Evolutionary conservation across 2,329 filamentous ascomycete species (phyloP), one percentile per base, ranked within the genome.

Genomic region (Harringtonia aguacate): DNA sequence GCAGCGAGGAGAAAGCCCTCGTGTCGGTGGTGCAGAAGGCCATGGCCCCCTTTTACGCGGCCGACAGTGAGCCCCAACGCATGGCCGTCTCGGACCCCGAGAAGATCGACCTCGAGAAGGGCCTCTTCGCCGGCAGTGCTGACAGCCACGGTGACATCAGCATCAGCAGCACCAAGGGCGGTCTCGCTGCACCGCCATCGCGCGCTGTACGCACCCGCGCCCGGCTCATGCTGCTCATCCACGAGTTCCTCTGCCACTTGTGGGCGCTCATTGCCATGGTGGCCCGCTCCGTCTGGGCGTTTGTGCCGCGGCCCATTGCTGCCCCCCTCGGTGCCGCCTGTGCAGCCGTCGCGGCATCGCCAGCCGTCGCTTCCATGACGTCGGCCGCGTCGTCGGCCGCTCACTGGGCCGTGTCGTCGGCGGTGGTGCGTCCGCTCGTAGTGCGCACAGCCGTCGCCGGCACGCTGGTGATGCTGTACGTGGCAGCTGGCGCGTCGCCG

Each of bases 281-380:
- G 20, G 42, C 20, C 5, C 47, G 37, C 8, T 28, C 38, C 1
- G 33, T 13, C 33, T 51, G 49, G 49, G 46, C 46, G 0, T 33
- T 43, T 0, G 49, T 51, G 24, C 50, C 50, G 10, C 47, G 45
- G 14, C 37, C 44, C n/a, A 29, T 50, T 1, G 48, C 48, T 20
- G 36, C n/a, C 20, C 49, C 50, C 4, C n/a, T 49, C 13, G 50
- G 28, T 14, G 42, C 36, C n/a, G 20, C 40, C 8, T 38, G 15
- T 30, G 28, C 35, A 12, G 34, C 45, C 14, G 27, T 48, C 4
- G 50, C 43, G 3, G 35, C 44, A 2, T 44, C 36, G 8, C 50
- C 48, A 4, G 46, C 41, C 4, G 41, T 48, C 22, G 27, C 39
- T 14, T 46, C 44, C 2, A 41, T 35, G 3, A 34, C 34, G 13